Conservation (phyloP, 2,329 filamentous ascomycete genomes). For the Zymoseptoria brevis region DNA sequence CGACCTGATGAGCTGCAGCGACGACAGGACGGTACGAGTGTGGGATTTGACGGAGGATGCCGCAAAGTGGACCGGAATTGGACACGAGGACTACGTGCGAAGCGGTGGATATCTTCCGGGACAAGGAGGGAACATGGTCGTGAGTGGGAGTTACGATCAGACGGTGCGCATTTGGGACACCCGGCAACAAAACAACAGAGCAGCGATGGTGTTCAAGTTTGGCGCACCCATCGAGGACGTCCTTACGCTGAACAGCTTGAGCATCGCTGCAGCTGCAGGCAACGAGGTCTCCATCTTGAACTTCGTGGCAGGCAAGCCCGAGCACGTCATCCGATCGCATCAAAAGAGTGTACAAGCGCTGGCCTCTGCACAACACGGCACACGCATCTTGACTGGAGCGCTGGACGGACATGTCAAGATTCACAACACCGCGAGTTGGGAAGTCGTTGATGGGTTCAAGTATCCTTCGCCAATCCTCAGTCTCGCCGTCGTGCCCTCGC, state of each 20-base stretch:
- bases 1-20: slow-evolving; percentile 76
- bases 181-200: slow-evolving; percentile 54
- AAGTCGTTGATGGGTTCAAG: slow-evolving; percentile 89
- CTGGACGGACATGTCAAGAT: slow-evolving; percentile 96
- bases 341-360: slow-evolving; percentile 95
- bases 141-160: slow-evolving; percentile 89
- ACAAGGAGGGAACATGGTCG: slow-evolving; percentile 59
- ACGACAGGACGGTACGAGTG: slow-evolving; percentile 84
- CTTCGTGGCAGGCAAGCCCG: slow-evolving; percentile 78
- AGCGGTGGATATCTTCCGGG: slow-evolving; percentile 77
- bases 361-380: slow-evolving; percentile 69
- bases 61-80: slow-evolving; percentile 68
- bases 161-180: slow-evolving; percentile 94
- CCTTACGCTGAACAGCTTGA: slow-evolving; percentile 79
- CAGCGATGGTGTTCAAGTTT: slow-evolving; percentile 92
- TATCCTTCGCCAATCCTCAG: slow-evolving; percentile 87
- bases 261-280: slow-evolving; percentile 73
- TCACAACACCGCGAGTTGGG: slow-evolving; percentile 90
- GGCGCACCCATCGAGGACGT: slow-evolving; percentile 80
- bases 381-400: slow-evolving; percentile 75
- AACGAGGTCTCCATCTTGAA: slow-evolving; percentile 87
- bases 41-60: slow-evolving; percentile 85
- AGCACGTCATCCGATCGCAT: slow-evolving; percentile 83
- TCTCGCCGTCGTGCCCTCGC: slow-evolving; percentile 62
- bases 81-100: slow-evolving; percentile 89